Base-by-base conservation (phyloP, 768 basidiomycete species). In the Filobasidium wieringae region DNA sequence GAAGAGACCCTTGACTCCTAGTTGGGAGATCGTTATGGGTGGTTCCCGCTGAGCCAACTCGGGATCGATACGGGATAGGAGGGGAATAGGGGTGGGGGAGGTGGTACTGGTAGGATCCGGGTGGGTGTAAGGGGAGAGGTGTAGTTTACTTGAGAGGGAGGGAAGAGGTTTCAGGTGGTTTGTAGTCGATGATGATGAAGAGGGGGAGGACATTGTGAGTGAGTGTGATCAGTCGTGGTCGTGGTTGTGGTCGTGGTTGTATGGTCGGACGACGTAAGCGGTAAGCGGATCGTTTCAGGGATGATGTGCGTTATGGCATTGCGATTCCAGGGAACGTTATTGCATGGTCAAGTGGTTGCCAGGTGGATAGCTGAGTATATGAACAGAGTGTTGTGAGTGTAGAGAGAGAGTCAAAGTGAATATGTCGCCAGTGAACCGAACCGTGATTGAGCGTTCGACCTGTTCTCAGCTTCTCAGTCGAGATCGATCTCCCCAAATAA, bases 21-120 rank as follows among this genome's bases (percentile, higher is more conserved):
- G 9, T 63, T 64, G 34, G 64, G 51, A 7, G 32, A 65, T 54
- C 5, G 68, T 58, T 2, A 64, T 57, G 7, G 68, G 67, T 12
- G 68, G 55, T 14, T 57, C 31, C 51, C 64, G 50, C 39, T 73
- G 72, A 1, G 58, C 55, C 9, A 68, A 49, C 32, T 54, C 52
- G 1, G 70, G 72, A 33, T 73, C 66, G 9, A 70, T 64, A 5
- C 72, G 58, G 1, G 72, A 73, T 3, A 64, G 66, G 6, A 70
- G 63, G 3, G 72, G 72, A 4, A 73, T 55, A 47, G 43, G 43
- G 7, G 43, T 19, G 14, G 43, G 43, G 17, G 43, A 3, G 7
- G 43, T 24, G 24, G 43, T 14, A 27, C 22, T 24, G 3, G 43
- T 47, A 4, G 43, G 43, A 12, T 19, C 29, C 11, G 43, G 43